Evolutionary conservation across 805 yeast species (phyloP), one percentile per base, ranked within the genome.

Genomic region (Wickerhamiella slavikovae): DNA sequence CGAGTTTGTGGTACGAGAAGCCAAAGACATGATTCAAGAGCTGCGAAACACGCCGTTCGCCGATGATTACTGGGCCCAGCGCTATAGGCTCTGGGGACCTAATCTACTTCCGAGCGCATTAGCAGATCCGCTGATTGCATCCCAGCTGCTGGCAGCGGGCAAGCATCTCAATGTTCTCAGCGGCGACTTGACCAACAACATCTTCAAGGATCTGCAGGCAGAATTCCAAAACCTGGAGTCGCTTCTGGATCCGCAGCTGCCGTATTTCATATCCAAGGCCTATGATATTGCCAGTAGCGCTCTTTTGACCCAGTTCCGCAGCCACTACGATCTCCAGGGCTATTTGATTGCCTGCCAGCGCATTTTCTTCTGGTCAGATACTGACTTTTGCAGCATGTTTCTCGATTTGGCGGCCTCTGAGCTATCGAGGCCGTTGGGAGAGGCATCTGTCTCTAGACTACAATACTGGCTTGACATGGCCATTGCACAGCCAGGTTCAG

Each of bases 81-180:
- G 78, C 35, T 89, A 66, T 47, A 63, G 76, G 4, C 59, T 82
- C 12, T 60, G 83, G 28, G 64, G 64, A 28, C 91, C 78, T 42
- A 91, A 85, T 0, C 25, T 15, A 4, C 43, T 82, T 22, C 68
- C 85, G 4, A 60, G 63, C 31, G 80, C 72, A 37, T 67, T 85
- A 35, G 51, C 57, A 5, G 51, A 58, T 22, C 56, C 54, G 16
- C 64, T 59, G 2, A 45, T 70, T 5, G 75, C 75, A 38, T 60
- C 62, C 28, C 73, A 74, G 48, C 61, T 85, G 0, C 54, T 85
- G 15, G 56, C 70, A 29, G 78, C 94, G 0, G 99, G 99, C 2
- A 83, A 80, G 49, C 72, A 72, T 40, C 54, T 82, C 32, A 77
- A 79, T 42, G 71, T 85, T 25, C 62, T 67, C 32, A 68, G 62